A percentile compares a stretch with the other conserved stretches of the same genome.
Conservation (phyloP, 352 stramenopile species). For the Phytophthora gonapodyides region DNA sequence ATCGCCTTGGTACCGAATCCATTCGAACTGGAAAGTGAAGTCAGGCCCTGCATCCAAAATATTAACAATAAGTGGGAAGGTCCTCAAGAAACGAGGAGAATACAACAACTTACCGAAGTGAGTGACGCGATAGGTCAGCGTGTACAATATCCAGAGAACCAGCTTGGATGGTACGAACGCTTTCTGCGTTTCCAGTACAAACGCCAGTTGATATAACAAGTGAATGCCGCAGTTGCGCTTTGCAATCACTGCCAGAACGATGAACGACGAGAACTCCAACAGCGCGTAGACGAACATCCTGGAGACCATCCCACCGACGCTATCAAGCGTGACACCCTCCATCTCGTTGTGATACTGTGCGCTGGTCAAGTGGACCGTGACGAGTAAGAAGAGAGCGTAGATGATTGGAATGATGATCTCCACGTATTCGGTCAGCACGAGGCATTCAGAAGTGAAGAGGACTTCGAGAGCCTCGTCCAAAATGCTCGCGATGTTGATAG, state of each 20-base stretch:
- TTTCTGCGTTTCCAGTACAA: conserved; percentile 1
- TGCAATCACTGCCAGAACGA: conserved; percentile 13
- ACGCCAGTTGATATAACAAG: neutral
- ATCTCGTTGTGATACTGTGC: conserved; percentile 33
- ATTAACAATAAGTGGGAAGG: neutral
- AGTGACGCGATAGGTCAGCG: neutral
- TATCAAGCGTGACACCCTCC: conserved; percentile 1
- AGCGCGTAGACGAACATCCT: conserved; percentile 20
- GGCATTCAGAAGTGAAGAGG: conserved; percentile 31
- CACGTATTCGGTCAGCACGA: conserved; percentile 33
- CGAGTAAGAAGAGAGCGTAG: conserved; percentile 16
- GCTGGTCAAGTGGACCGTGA: conserved; percentile 18
- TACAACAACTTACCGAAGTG: neutral
- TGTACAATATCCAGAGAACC: neutral
- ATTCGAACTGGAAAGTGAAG: conserved; percentile 10
- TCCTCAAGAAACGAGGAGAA: neutral
- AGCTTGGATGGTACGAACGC: neutral
- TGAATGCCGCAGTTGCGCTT: conserved; percentile 25
- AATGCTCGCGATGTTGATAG: neutral
- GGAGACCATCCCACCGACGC: conserved; percentile 6
- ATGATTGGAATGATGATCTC: conserved; percentile 35
- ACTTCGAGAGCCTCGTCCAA: conserved; percentile 8
- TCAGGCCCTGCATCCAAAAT: neutral
- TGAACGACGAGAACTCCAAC: conserved; percentile 23
- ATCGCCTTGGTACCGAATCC: neutral